These are phyloP conservation scores for Termitomyces sp. DNA, from an alignment of 1,284 basidiomycete species.

Conservation along the genomic window DNA sequence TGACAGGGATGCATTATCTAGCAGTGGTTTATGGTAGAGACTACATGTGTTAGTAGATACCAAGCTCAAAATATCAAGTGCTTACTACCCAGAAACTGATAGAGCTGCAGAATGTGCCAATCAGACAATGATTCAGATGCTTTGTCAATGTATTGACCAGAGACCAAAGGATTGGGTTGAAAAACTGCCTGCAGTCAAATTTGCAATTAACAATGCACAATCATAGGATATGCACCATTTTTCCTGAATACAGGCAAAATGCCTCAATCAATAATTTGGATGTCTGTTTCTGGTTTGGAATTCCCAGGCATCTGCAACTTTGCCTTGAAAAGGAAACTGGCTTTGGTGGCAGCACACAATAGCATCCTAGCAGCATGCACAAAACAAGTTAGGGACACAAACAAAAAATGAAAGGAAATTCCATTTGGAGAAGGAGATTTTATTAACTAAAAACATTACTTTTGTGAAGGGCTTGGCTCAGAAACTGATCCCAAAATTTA, in stretches of 20 bases:
- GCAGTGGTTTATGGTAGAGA: constrained; percentile 36
- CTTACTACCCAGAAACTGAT: constrained; percentile 42
- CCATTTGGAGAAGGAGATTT: background rate
- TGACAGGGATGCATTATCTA: constrained; percentile 38
- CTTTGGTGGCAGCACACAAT: background rate
- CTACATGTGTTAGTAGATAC: constrained; percentile 29
- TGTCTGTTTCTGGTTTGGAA: background rate
- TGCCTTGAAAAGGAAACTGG: background rate
- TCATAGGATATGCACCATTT: constrained; percentile 20
- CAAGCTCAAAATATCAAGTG: constrained; percentile 32
- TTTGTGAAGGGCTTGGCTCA: background rate
- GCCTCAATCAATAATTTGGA: constrained; percentile 24
- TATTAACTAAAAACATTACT: background rate
- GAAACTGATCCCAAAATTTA: background rate
- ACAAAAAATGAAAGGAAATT: background rate
- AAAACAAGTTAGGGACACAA: background rate
- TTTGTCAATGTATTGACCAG: constrained; percentile 26
- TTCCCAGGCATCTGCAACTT: background rate
- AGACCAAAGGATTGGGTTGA: constrained; percentile 35
- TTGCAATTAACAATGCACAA: constrained; percentile 21
- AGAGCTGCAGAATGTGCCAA: constrained; percentile 36
- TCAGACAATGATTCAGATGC: constrained; percentile 32
- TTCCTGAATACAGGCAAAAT: constrained; percentile 15
- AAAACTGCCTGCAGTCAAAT: constrained; percentile 32
- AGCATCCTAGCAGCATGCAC: background rate